Base-by-base conservation (phyloP, 306 rosid species). In the Albizia julibrissin region DNA sequence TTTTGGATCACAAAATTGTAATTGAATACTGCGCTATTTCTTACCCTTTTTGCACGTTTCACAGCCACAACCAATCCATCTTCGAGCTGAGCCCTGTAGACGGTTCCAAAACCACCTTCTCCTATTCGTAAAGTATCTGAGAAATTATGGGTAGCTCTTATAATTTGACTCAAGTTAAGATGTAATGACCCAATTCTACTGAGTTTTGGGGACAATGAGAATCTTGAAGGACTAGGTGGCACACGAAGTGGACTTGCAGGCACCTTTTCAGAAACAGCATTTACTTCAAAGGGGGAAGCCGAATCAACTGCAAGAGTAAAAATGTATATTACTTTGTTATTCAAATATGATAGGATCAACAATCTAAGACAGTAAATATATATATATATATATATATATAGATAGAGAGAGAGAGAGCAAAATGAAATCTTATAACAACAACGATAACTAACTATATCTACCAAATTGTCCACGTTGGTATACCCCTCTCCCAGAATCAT, bases 51-150 rank as follows among this genome's bases (percentile, higher is more conserved):
- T 42, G 97, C 97, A 33, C 98, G 98, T 83, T 93, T 93, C 66
- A 96, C 85, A 29, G 98, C 97, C 85, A 96, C 99, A 37, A 88
- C 72, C 54, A 82, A 78, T 54, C 98, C 97, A 75, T 84, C 89
- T 58, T 91, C 98, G n/a, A 96, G 87, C 72, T 69, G 89, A 42
- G 97, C 99, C 82, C 74, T 92, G 91, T 96, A 96, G 64, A 96
- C 99, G 77, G 97, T 90, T 85, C 99, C 99, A 83, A 96, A 96
- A 58, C 97, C 97, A 37, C 99, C 98, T 87, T 90, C 97, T 24
- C 99, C 98, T 79, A 96, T 85, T 79, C 69, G 88, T 27, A 90
- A 87, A 16, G 97, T 61, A 22, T 90, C 85, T 80, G 98, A 96
- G 90, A 96, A 96, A 72, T 96, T 94, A 52, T 78, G 89, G 59